Evolutionary conservation across 495 filamentous ascomycete genomes (phyloP).

Genomic region (Rhizodiscina lignyota): DNA sequence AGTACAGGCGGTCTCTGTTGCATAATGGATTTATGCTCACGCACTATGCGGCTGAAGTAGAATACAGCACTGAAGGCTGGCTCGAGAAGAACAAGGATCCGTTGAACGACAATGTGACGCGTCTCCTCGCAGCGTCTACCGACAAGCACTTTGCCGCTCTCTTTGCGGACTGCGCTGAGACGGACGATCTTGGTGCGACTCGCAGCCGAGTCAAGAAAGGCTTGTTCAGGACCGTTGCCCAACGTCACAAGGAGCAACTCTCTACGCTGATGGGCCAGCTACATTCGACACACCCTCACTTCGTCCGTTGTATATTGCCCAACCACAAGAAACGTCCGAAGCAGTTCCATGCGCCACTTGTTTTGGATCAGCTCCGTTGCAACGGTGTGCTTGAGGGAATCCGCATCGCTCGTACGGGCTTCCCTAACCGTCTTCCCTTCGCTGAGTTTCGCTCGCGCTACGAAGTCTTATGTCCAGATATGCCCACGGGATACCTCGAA

Average conservation of each 20-base stretch:
- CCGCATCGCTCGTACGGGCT: conserved; percentile 93
- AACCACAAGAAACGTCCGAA: conserved; percentile 98
- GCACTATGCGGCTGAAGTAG: conserved; percentile 94
- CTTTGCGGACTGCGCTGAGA: conserved; percentile 74
- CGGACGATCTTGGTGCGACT: conserved; percentile 49
- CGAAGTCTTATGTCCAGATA: conserved; percentile 75
- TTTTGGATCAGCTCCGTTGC: conserved; percentile 89
- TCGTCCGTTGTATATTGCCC: conserved; percentile 93
- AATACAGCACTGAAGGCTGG: conserved; percentile 92
- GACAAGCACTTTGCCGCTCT: conserved; percentile 71
- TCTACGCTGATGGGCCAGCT: conserved; percentile 91
- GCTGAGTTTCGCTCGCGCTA: conserved; percentile 91
- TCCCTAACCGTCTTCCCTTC: conserved; percentile 86
- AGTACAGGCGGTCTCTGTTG: conserved; percentile 78
- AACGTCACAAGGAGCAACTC: conserved; percentile 93
- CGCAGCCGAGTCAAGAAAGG: conserved; percentile 92
- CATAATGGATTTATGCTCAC: conserved; percentile 94
- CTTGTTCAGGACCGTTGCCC: conserved; percentile 90
- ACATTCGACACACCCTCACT: conserved; percentile 92
- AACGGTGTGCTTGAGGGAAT: conserved; percentile 99
- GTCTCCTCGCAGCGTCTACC: conserved; percentile 63
- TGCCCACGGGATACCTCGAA: conserved; percentile 83
- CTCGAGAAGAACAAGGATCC: conserved; percentile 99
- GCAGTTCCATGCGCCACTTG: conserved; percentile 71
- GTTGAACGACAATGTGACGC: conserved; percentile 88